phyloP scores from a whole-genome alignment of 768 basidiomycete genomes.

The Naganishia vaughanmartiniae region DNA sequence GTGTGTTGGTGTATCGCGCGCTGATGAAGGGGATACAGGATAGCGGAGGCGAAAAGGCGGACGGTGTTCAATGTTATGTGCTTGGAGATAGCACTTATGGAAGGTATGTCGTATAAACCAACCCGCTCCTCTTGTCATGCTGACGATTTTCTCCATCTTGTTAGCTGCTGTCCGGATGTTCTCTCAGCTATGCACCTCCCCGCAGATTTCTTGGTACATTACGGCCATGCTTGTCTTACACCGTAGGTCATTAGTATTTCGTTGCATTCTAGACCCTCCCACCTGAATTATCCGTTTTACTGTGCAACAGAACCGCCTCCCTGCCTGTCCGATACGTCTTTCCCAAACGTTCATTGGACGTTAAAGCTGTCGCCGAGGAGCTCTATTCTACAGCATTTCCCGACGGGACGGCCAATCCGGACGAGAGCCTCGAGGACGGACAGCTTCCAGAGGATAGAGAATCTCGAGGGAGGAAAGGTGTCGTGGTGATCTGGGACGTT shows the following conservation, averaged over 20 bases:
- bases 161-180: slow-evolving; percentile 89
- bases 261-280: slow-evolving; percentile 2
- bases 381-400: slow-evolving; percentile 35
- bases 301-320: slow-evolving; percentile 66
- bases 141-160: slow-evolving; percentile 43
- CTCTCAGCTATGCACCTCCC: slow-evolving; percentile 91
- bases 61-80: slow-evolving; percentile 69
- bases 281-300: not conserved
- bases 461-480: slow-evolving; percentile 35
- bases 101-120: not conserved
- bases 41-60: slow-evolving; percentile 45
- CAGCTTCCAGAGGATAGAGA: slow-evolving; percentile 13
- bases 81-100: slow-evolving; percentile 96
- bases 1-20: slow-evolving; percentile 73
- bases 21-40: slow-evolving; percentile 57
- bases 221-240: slow-evolving; percentile 93
- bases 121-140: not conserved
- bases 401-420: slow-evolving; percentile 1
- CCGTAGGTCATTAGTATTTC: slow-evolving; percentile 59
- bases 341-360: slow-evolving; percentile 68
- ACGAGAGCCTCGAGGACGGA: slow-evolving; percentile 5
- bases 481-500: slow-evolving; percentile 73
- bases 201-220: slow-evolving; percentile 87
- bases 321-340: slow-evolving; percentile 89
- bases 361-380: slow-evolving; percentile 43